Evolutionary conservation across 805 yeast species (phyloP), one percentile per base, ranked within the genome.

Genomic region (Torulaspora delbrueckii): DNA sequence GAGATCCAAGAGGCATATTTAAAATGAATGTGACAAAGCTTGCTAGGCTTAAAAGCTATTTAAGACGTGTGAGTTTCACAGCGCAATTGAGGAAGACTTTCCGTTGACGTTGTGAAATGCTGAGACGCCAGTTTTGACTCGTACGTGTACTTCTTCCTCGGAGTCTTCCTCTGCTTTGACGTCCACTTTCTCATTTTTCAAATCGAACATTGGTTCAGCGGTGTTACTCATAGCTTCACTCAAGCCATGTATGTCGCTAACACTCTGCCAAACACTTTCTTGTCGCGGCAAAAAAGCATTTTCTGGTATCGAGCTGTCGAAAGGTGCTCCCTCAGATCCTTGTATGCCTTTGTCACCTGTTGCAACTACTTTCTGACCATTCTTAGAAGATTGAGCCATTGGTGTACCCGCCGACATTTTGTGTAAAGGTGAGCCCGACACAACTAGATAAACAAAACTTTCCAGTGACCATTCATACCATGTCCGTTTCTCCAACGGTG

Each of bases 391-490:
- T n/a, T 35, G 40, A 14, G n/a, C 12, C 10, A 22, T 35, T n/a
- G 36, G 12, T 8, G 37, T 24, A 10, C 22, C 25, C 10, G 33
- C 10, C 28, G 46, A 23, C 9, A 34, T 18, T 34, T 45, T 48
- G 30, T 42, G 46, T 33, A 48, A n/a, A 3, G 52, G 39, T 16
- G 48, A 26, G 8, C 48, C 60, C 1, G 70, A 63, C 2, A 61
- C 57, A 3, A 65, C 66, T 12, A 70, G 53, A 45, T 75, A 75
- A 27, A 77, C 67, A 54, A 72, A 79, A 4, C 76, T 68, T 55
- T 80, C 82, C 16, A 73, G 55, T 0, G 77, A 67, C 88, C 89
- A 84, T 49, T 79, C 84, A 53, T 82, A 83, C 88, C 88, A 82
- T 1, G 78, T 77, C 37, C 63, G 64, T 1, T 62, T 58, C 7